These are phyloP conservation scores for Trichophyton schoenleinii DNA, from an alignment of 2,329 filamentous ascomycete genomes.

Conservation along the genomic window DNA sequence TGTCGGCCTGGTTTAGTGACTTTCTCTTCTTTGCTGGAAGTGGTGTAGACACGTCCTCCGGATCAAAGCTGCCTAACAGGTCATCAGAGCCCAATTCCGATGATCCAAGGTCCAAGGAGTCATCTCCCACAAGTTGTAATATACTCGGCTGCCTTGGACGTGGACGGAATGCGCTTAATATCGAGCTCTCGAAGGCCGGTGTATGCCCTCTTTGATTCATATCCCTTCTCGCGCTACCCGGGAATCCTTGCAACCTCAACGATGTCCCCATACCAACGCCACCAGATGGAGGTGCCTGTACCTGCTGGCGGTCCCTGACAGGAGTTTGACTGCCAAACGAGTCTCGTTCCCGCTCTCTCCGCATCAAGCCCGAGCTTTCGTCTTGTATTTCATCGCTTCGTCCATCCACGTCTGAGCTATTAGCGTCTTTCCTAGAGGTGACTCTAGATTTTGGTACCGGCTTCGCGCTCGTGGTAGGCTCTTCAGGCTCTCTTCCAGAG, in stretches of 20 bases:
- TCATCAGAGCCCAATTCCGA: conserved; percentile 21
- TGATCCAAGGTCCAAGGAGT: conserved; percentile 21
- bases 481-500: background rate
- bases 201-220: conserved; percentile 16
- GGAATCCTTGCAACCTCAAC: background rate
- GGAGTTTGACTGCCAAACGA: background rate
- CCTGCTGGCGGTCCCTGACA: background rate
- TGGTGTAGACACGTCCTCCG: conserved; percentile 36
- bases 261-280: background rate
- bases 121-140: conserved; percentile 33
- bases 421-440: background rate
- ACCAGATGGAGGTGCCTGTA: background rate
- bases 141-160: conserved; percentile 35
- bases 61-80: conserved; percentile 32
- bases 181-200: conserved; percentile 31
- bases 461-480: background rate
- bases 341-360: background rate
- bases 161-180: conserved; percentile 34
- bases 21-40: conserved; percentile 26
- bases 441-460: background rate
- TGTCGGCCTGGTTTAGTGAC: conserved; percentile 13
- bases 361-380: background rate
- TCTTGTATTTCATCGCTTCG: background rate
- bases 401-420: background rate
- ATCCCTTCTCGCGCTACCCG: conserved; percentile 16